Evolutionary conservation across 2,329 filamentous ascomycete species (phyloP).

Genomic region (Cadophora gregata): DNA sequence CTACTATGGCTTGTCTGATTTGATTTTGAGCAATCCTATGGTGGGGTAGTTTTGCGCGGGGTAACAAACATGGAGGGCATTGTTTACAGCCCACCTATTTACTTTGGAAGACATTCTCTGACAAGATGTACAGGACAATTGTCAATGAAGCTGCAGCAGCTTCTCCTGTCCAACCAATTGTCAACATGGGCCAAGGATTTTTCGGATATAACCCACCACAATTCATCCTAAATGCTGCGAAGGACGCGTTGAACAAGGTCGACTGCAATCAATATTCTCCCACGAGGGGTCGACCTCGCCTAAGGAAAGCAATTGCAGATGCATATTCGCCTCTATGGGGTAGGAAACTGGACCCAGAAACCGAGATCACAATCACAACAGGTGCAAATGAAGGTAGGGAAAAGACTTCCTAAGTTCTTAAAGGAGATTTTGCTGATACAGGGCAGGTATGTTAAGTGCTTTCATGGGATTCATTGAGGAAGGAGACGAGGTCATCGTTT

Average conservation of each 20-base stretch:
- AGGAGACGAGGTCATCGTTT: conserved; percentile 95
- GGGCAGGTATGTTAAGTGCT: conserved; percentile 82
- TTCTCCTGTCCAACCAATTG: conserved; percentile 66
- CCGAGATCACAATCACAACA: conserved; percentile 93
- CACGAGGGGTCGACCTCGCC: conserved; percentile 87
- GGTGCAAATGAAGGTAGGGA: conserved; percentile 78
- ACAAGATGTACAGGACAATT: conserved; percentile 59
- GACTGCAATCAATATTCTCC: conserved; percentile 99
- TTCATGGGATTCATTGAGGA: conserved; percentile 98
- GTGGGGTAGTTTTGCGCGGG: conserved; percentile 20
- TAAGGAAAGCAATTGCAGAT: conserved; percentile 92
- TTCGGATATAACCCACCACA: conserved; percentile 93
- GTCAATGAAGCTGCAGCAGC: conserved; percentile 69
- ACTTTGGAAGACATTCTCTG: conserved; percentile 57
- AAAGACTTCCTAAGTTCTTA: neutral
- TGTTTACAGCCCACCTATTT: neutral
- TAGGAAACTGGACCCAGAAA: conserved; percentile 81
- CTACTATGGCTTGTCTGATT: neutral
- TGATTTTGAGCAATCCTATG: neutral
- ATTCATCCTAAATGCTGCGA: conserved; percentile 91
- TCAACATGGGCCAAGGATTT: conserved; percentile 73
- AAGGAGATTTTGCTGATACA: conserved; percentile 23
- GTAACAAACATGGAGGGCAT: neutral
- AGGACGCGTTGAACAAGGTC: conserved; percentile 84
- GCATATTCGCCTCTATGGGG: conserved; percentile 93